Evolutionary conservation across 352 stramenopile genomes (phyloP).

Genomic region (Halophytophthora polymorphica): DNA sequence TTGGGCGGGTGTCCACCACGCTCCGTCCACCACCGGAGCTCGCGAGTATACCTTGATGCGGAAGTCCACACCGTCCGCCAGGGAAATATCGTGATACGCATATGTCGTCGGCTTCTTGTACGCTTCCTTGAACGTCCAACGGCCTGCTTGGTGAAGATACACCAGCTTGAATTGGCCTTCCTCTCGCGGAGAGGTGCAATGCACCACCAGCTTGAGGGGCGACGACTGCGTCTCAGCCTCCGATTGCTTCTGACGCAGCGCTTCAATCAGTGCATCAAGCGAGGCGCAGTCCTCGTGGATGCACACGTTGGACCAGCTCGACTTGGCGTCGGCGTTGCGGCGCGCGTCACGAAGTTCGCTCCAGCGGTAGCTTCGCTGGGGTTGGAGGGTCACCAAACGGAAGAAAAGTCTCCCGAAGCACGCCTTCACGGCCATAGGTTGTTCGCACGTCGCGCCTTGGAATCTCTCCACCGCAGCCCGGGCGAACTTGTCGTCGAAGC

Average conservation of each 20-base stretch:
- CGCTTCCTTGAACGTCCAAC: slow-evolving; percentile 1
- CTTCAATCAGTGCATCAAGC: slow-evolving; percentile 1
- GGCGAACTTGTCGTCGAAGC: slow-evolving; percentile 4
- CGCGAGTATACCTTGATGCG: slow-evolving; percentile 1
- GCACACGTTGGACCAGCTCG: slow-evolving; percentile 8
- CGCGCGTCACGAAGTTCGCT: not conserved
- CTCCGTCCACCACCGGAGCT: not conserved
- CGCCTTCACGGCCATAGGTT: not conserved
- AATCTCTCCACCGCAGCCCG: not conserved
- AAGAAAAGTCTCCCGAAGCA: slow-evolving; percentile 4
- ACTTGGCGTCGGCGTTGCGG: not conserved
- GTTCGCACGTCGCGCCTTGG: not conserved
- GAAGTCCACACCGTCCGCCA: not conserved
- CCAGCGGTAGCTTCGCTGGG: not conserved
- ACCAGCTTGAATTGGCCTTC: not conserved
- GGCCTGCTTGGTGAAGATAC: slow-evolving; percentile 1
- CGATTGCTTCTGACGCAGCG: not conserved
- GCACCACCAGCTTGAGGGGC: slow-evolving; percentile 3
- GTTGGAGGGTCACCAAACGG: not conserved
- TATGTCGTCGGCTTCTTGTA: not conserved
- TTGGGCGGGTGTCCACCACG: slow-evolving; percentile 1
- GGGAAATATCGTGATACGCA: slow-evolving; percentile 4
- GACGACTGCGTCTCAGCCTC: too few species aligned
- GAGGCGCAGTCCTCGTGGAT: not conserved
- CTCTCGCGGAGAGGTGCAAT: not conserved